Base-by-base conservation (phyloP, 1,284 basidiomycete species). In the Dichomitus squalens region DNA sequence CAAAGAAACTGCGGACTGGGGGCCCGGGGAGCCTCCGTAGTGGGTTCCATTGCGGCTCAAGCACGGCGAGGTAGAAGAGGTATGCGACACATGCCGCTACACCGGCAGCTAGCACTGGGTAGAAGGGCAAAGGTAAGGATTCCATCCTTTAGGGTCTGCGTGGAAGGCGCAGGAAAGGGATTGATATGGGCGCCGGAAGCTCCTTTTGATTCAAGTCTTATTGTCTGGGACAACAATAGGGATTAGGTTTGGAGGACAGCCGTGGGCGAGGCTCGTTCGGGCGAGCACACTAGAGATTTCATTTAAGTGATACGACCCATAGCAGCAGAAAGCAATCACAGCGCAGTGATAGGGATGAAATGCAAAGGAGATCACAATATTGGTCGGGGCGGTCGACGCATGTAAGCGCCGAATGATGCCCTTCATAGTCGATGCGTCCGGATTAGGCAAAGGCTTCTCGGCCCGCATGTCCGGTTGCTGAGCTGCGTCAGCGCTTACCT, bases 1-100 rank as follows among this genome's bases (percentile, higher is more conserved):
- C 76, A 52, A 88, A 79, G 58, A 80, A 72, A 11, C 74, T 72
- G 1, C 64, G 70, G 1, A 77, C 71, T 0, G 82, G 80, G 12
- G 88, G 88, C 21, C 88, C 87, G 38, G 83, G 81, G 39, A 91
- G 71, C 38, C 71, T 73, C 35, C 73, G 73, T 21, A 89, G 73
- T 12, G 86, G 79, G 63, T 85, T 86, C 61, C 72, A 74, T 50
- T 68, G 72, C 0, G 81, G 78, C 14, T 71, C 67, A 36, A 84
- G 67, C 35, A 79, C 64, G 20, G 72, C 64, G 52, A 66, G 64
- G 48, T 70, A 71, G 33, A 74, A 49, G 20, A 68, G 50, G 49
- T 68, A 70, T 8, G 48, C 44, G n/a, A 55, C 49, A 25, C 52
- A 40, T 33, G 54, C 53, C 34, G 63, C 47, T 6, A 60, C 11